Evolutionary conservation across 768 basidiomycete species (phyloP).

Genomic region (Austroboletus eburneus): DNA sequence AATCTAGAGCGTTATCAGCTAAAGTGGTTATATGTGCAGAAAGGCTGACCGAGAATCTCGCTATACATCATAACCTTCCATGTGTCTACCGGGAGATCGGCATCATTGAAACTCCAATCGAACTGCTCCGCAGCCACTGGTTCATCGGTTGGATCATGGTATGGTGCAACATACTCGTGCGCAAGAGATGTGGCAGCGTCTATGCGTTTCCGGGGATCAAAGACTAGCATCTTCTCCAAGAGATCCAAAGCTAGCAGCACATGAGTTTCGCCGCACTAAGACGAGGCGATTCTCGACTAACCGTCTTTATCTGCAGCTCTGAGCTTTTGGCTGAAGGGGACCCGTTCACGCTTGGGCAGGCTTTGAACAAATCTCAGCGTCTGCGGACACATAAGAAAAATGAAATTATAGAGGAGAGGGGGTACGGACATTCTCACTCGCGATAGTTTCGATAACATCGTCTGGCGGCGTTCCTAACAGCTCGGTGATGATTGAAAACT

Average conservation of each 20-base stretch:
- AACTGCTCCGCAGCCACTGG: conserved; percentile 91
- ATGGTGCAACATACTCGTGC: conserved; percentile 94
- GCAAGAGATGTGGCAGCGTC: conserved; percentile 85
- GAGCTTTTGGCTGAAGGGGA: conserved; percentile 94
- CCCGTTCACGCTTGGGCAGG: conserved; percentile 91
- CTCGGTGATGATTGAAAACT: conserved; percentile 99
- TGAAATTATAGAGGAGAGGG: not conserved
- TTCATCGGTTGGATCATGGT: conserved; percentile 98
- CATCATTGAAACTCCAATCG: conserved; percentile 99
- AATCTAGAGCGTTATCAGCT: conserved; percentile 43
- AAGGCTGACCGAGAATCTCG: conserved; percentile 82
- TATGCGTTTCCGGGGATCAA: conserved; percentile 97
- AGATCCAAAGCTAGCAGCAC: conserved; percentile 74
- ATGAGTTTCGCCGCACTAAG: conserved; percentile 4
- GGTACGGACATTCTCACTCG: conserved; percentile 84
- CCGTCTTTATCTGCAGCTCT: conserved; percentile 83
- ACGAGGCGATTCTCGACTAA: conserved; percentile 31
- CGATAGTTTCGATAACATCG: conserved; percentile 99
- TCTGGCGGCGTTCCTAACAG: conserved; percentile 97
- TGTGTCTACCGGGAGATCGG: conserved; percentile 95
- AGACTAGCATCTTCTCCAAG: conserved; percentile 98
- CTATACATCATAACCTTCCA: conserved; percentile 99
- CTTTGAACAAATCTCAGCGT: conserved; percentile 99
- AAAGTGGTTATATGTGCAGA: not conserved
- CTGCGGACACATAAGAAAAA: conserved; percentile 40